Evolutionary conservation across 768 basidiomycete genomes (phyloP).

Genomic region (Paxillus involutus): DNA sequence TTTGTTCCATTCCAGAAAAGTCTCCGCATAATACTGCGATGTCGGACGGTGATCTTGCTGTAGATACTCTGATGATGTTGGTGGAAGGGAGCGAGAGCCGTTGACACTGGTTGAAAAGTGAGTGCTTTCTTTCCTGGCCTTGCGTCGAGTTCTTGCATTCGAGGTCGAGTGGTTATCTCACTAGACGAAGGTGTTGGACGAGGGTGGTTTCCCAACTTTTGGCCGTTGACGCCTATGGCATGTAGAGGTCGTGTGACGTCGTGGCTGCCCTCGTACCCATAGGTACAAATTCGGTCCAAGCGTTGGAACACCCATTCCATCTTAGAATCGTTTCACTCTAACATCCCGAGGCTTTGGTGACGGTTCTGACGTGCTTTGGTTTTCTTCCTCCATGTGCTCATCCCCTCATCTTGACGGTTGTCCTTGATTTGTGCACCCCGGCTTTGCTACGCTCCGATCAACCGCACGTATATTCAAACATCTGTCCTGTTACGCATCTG

Average conservation of each 20-base stretch:
- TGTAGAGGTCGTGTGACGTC: no score
- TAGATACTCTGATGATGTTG: constrained; percentile 3
- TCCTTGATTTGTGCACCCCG: no score
- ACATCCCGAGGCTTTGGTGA: neutral
- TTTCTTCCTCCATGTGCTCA: neutral
- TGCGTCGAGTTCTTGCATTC: neutral
- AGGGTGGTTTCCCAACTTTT: no score
- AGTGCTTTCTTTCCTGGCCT: constrained; percentile 22
- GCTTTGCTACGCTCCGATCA: neutral
- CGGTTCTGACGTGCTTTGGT: neutral
- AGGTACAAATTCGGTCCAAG: no score
- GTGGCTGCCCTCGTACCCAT: no score
- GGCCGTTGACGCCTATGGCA: no score
- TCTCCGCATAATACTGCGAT: no score
- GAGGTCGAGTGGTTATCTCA: neutral
- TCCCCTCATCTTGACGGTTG: no score
- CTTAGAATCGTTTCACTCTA: no score
- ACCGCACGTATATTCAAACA: neutral
- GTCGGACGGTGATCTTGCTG: no score
- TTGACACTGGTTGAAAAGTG: constrained; percentile 74
- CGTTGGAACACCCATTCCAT: no score
- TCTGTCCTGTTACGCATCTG: neutral
- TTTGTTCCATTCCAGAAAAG: neutral
- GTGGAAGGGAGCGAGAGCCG: constrained; percentile 35
- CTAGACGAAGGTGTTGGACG: no score